Evolutionary conservation across 1,284 basidiomycete genomes (phyloP), one percentile per base, ranked within the genome.

Genomic region (Trichosporon sp.): DNA sequence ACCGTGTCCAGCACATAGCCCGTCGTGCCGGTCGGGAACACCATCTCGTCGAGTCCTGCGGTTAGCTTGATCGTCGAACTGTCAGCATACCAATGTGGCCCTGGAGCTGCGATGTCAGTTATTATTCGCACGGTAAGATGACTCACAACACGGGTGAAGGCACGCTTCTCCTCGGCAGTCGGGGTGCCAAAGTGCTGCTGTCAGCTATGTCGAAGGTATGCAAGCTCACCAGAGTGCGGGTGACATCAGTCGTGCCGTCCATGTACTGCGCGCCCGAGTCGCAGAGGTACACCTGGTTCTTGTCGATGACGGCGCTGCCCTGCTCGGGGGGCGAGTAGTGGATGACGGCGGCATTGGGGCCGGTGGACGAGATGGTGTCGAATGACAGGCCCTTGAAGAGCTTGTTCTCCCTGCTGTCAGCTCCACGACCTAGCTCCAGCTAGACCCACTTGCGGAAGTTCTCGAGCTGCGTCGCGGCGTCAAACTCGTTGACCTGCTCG

Each of bases 221-320:
- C 18, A 9, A 25, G 77, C 85, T 75, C 77, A 91, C 92, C 88
- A 89, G 90, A 68, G 93, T 96, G 38, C 95, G 86, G 4, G 95
- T 98, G 9, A 92, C 91, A 77, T 98, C 97, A 1, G 96, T 99
- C 0, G 96, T 99, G 12, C 95, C 79, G 72, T 98, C 95, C 32
- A 89, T 83, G 81, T 91, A 98, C 84, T 98, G 95, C 1, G 87
- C 92, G 76, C 96, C 96, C 25, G 92, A 95, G 81, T 99, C 96
- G 77, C 95, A 98, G 3, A 98, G 86, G 81, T 99, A 98, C 65
- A 97, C 88, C 88, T 92, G 87, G 64, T 94, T 88, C 75, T 87
- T 88, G 75, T 88, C 87, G 72, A 99, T 91, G 21, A 88, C 85
- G 0, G 91, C 89, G 75, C 90, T 93, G 71, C 89, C 87, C 5